A percentile compares a stretch with the other conserved stretches of the same genome.
Conservation (phyloP, 805 yeast species). For the Candida hungchunana region DNA sequence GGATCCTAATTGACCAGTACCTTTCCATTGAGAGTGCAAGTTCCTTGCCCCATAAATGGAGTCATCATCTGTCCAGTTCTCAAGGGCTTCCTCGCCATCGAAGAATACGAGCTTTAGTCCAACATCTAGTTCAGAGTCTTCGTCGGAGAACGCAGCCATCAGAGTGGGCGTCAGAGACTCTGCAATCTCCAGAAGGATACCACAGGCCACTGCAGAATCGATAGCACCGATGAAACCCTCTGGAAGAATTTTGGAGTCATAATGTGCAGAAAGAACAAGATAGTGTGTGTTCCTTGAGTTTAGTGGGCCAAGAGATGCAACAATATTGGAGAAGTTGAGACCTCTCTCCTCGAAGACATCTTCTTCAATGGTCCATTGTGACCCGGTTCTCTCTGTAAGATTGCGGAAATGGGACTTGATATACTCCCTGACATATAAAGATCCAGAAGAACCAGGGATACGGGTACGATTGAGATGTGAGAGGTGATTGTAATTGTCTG, state of each 20-base stretch:
- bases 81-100: constrained; percentile 62
- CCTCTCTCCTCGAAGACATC: constrained; percentile 36
- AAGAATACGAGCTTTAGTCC: constrained; percentile 50
- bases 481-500: constrained; percentile 18
- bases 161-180: constrained; percentile 16
- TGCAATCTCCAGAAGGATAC: constrained; percentile 44
- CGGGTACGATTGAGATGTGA: constrained; percentile 36
- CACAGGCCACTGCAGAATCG: constrained; percentile 58
- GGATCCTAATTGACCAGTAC: constrained; percentile 23
- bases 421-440: constrained; percentile 34
- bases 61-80: constrained; percentile 46
- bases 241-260: constrained; percentile 43
- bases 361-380: constrained; percentile 26
- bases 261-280: constrained; percentile 48
- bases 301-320: constrained; percentile 27
- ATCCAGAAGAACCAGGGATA: constrained; percentile 39
- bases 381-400: constrained; percentile 25
- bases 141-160: constrained; percentile 14
- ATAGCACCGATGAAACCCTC: constrained; percentile 57
- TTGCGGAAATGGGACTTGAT: constrained; percentile 31
- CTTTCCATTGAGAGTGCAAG: constrained; percentile 38
- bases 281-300: constrained; percentile 23
- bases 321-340: constrained; percentile 35
- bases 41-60: constrained; percentile 55
- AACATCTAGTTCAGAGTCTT: constrained; percentile 13